phyloP scores from a whole-genome alignment of 192 early-diverging fungal species.

The Rhizoclosmatium sp. region DNA sequence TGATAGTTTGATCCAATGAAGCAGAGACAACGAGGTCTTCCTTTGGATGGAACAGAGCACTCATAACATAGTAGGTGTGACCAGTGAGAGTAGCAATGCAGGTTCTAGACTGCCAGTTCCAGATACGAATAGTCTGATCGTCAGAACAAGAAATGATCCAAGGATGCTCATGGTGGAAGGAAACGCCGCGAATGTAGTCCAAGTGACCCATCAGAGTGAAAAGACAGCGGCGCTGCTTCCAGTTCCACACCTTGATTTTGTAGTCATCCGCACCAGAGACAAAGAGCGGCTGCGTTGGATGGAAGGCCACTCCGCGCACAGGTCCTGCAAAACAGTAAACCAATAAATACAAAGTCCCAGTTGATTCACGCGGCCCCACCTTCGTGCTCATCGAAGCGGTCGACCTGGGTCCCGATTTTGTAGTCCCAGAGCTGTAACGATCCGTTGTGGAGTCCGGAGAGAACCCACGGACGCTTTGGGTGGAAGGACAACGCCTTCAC shows the following conservation, averaged over 20 bases:
- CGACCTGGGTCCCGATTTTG: slow-evolving; percentile 96
- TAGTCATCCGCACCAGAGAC: slow-evolving; percentile 99
- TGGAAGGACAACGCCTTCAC: slow-evolving; percentile 97
- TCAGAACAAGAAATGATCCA: slow-evolving; percentile 98
- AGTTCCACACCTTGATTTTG: slow-evolving; percentile 99
- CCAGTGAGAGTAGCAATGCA: slow-evolving; percentile 98
- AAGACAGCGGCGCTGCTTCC: slow-evolving; percentile 94
- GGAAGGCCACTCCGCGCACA: slow-evolving; percentile 95
- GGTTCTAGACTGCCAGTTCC: slow-evolving; percentile 99
- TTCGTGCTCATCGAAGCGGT: slow-evolving; percentile 99
- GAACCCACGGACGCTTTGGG: slow-evolving; percentile 98
- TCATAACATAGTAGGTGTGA: slow-evolving; percentile 99
- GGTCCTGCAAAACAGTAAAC: slow-evolving; percentile 70
- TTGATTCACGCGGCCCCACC: slow-evolving; percentile 60
- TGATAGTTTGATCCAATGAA: slow-evolving; percentile 94
- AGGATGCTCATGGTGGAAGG: slow-evolving; percentile 97
- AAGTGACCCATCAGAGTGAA: slow-evolving; percentile 98
- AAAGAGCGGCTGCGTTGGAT: slow-evolving; percentile 95
- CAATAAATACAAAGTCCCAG: neutral
- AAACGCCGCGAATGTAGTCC: slow-evolving; percentile 97
- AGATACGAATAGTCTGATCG: slow-evolving; percentile 99
- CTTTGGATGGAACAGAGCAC: slow-evolving; percentile 97
- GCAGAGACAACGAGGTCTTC: slow-evolving; percentile 97
- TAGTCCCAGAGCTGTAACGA: slow-evolving; percentile 99
- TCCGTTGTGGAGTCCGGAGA: slow-evolving; percentile 96